These are phyloP conservation scores for Phylloporus gajari DNA, from an alignment of 1,284 basidiomycete genomes.

Conservation along the genomic window DNA sequence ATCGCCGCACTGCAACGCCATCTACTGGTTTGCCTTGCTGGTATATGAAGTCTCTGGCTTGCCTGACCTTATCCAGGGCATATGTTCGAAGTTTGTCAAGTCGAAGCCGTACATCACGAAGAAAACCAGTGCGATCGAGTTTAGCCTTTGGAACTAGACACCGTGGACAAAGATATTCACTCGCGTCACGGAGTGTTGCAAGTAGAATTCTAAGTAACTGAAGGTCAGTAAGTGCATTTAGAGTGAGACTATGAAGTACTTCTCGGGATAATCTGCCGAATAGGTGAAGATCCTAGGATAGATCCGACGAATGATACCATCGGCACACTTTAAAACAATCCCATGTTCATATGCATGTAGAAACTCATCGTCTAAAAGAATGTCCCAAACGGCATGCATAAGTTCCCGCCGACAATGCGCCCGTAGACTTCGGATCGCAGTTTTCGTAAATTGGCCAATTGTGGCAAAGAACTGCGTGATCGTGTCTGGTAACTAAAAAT, in stretches of 20 bases:
- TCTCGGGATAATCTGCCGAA: slow-evolving; percentile 5
- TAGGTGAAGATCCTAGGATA: slow-evolving; percentile 3
- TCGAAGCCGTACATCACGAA: not conserved
- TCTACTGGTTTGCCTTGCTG: not conserved
- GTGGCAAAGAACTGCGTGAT: not conserved
- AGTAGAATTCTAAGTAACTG: not conserved
- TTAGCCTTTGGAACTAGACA: not conserved
- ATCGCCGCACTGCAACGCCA: not conserved
- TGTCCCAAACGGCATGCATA: not conserved
- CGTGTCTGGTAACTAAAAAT: not conserved
- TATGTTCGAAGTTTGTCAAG: not conserved
- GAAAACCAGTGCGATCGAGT: not conserved
- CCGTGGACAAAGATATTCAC: not conserved
- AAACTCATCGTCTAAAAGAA: not conserved
- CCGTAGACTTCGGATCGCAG: not conserved
- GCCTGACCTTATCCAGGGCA: not conserved
- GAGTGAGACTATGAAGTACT: not conserved
- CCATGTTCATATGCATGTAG: not conserved
- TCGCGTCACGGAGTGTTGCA: not conserved
- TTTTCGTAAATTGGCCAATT: not conserved
- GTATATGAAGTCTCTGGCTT: not conserved
- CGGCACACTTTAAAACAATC: not conserved
- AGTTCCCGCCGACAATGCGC: not conserved
- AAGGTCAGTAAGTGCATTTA: too few species aligned
- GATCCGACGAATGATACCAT: not conserved